Base-by-base conservation (phyloP, 2,329 filamentous ascomycete species). In the Trichoderma harzianum region DNA sequence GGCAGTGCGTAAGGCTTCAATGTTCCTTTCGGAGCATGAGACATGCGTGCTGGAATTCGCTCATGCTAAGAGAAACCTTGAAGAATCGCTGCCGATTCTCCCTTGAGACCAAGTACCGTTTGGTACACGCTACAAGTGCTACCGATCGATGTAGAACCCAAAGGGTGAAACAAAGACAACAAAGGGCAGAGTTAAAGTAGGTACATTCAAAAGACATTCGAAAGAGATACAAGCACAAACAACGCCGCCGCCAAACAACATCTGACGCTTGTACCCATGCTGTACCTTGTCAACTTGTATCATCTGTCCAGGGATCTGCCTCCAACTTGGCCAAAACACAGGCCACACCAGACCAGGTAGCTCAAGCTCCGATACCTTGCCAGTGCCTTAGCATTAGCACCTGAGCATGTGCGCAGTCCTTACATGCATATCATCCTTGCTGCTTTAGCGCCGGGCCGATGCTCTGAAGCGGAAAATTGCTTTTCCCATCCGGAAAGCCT, bases 401-500 rank as follows among this genome's bases (percentile, higher is more conserved):
- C 34, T 36, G 39, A 43, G 39, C 39, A 43, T 43, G 39, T 67
- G 53, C 65, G 34, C 39, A 66, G 64, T 26, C 60, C 68, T 70
- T 55, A 57, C 60, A 64, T 70, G 66, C 66, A 69, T 53, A 69
- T 62, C n/a, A 62, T 62, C 66, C 66, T n/a, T 69, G 66, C 66
- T 69, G 66, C 66, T 69, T 58, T 69, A 69, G 66, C 66, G 66
- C 66, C 66, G 18, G 34, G 12, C 30, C 30, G n/a, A 43, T 12
- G 34, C 36, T 32, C 30, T 34, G 57, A 18, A 4, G 7, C 34
- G 66, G 66, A 62, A 32, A 62, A 69, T 51, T 26, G 28, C 24
- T 61, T 69, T 26, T 43, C 43, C 53, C 36, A 11, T 7, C 55
- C 57, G 28, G n/a, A 14, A 16, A 47, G 28, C 39, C 66, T 34